Base-by-base conservation (phyloP, 1,284 basidiomycete genomes). In the Malassezia brasiliensis region DNA sequence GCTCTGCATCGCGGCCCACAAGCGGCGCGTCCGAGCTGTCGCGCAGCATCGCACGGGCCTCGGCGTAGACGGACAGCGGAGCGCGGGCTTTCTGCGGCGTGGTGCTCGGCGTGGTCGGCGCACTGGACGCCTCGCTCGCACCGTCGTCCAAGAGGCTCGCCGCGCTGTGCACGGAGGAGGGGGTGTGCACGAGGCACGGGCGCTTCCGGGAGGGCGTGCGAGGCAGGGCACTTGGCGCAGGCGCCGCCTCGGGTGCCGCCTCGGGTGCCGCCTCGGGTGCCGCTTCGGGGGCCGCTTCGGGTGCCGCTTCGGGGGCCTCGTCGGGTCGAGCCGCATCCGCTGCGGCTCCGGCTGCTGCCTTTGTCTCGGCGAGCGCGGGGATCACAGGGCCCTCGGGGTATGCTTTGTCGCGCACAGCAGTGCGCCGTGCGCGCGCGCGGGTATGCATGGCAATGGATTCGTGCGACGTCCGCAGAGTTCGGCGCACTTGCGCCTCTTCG, bases 41-140 rank as follows among this genome's bases (percentile, higher is more conserved):
- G 28, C 73, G 69, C 31, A 77, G 67, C 5, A 76, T 53, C 1
- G 74, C 60, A 15, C 71, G 60, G n/a, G 76, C 76, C 50, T 75
- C 74, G 0, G 72, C 69, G 53, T 75, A 77, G 25, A 76, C 58
- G n/a, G 19, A 31, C 7, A 8, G 14, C 36, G n/a, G 14, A 9
- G n/a, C 15, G 25, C 15, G n/a, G 6, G 22, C 19, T 28, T 36
- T 47, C 0, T 10, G 28, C 9, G 47, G 50, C 31, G 47, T 58
- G 54, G 36, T n/a, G 6, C 19, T 28, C 14, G 55, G 49, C 22
- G 55, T 40, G 8, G 64, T 47, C 8, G 61, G 12, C 3, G 45
- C 22, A 14, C 25, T 45, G 2, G 25, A 28, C 28, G 22, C 15
- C 12, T 15, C 25, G 22, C 25, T 28, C 8, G 25, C 14, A 11